Evolutionary conservation across 179 eudicot species (phyloP).

Genomic region (Spergularia azorica): DNA sequence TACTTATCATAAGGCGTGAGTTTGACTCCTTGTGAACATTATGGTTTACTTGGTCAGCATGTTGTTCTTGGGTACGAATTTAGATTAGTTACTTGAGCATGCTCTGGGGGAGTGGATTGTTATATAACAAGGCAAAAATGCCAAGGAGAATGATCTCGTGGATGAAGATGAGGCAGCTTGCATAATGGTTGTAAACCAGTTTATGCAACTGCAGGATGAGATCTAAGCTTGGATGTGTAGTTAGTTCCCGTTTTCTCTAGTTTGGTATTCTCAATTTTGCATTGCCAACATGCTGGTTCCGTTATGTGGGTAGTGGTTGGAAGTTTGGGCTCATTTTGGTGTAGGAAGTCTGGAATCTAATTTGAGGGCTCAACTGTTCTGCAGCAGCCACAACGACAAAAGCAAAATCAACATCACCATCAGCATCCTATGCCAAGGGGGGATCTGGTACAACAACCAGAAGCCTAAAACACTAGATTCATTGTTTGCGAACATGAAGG

Average conservation of each 20-base stretch:
- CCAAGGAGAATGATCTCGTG: neutral
- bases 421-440: slow-evolving; percentile 33
- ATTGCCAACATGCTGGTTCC: neutral
- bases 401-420: slow-evolving; percentile 5
- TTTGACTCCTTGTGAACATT: neutral
- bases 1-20: neutral
- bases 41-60: neutral
- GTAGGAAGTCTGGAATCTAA: neutral
- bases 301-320: neutral
- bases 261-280: neutral
- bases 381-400: slow-evolving; percentile 4
- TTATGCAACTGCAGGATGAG: neutral
- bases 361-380: neutral
- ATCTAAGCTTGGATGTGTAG: too few species aligned
- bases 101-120: neutral
- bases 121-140: neutral
- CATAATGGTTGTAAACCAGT: neutral
- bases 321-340: neutral
- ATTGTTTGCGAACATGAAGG: slow-evolving; percentile 88
- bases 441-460: slow-evolving; percentile 40
- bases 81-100: too few species aligned
- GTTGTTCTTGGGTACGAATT: neutral
- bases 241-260: neutral
- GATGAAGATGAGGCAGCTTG: neutral
- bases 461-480: slow-evolving; percentile 83